Evolutionary conservation across 495 filamentous ascomycete genomes (phyloP), one percentile per base, ranked within the genome.

Genomic region (Trypethelium eluteriae): DNA sequence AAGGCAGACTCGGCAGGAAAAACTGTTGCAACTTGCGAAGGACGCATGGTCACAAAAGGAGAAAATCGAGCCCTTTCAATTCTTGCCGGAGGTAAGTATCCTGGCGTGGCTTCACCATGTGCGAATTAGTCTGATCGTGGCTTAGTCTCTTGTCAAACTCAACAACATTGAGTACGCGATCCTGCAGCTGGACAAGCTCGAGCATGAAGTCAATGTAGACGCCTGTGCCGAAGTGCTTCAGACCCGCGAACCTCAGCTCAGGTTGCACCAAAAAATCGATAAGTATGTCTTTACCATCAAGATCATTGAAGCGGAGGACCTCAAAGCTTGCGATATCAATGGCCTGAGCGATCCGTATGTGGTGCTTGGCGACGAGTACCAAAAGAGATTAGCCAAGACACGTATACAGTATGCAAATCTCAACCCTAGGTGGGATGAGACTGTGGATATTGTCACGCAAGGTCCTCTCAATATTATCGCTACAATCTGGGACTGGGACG

Each of bases 281-380:
- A 94, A 93, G 66, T 97, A 96, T 73, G 91, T 98, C 62, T 99
- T 99, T 76, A 98, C 95, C 1, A 93, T 98, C 77, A 99, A 99
- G 80, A 91, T 99, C 62, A 92, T 99, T 38, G 95, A 99, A 72
- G 95, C 89, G n/a, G 95, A 99, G 77, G 95, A 98, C 70, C 78
- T 99, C 69, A 98, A 96, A 75, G 92, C 95, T 16, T 98, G 96
- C 72, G 95, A 99, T 78, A 89, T 96, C 67, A 92, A 88, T 70
- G 95, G 95, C 64, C 84, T 86, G 66, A 97, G 93, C 75, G 95
- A 99, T 79, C 95, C 95, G 11, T 99, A 99, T 72, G 93, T 98
- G 4, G 93, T 99, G 35, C 84, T 99, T 66, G 88, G 92, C 44
- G 95, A 99, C 71, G 95, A 99, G 74, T 98, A 95, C 75, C 93